Evolutionary conservation across 2,329 filamentous ascomycete species (phyloP).

Genomic region (Pseudogymnoascus sp.): DNA sequence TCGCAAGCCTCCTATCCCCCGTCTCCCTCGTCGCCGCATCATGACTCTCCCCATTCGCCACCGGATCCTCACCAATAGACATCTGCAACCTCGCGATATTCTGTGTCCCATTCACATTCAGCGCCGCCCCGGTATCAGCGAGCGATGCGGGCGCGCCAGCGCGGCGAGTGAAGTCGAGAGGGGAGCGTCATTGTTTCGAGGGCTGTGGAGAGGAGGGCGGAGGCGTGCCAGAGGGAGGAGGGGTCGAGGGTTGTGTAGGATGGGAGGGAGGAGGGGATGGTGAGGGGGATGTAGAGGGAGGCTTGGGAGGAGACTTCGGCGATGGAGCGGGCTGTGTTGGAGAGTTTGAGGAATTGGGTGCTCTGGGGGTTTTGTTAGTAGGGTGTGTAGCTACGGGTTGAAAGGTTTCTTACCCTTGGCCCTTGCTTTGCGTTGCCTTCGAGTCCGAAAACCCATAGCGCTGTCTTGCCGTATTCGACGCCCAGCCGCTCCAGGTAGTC

Average conservation of each 20-base stretch:
- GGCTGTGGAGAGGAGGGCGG: slow-evolving; percentile 68
- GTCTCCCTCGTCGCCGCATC: neutral
- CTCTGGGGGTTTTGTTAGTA: slow-evolving; percentile 37
- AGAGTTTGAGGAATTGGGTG: slow-evolving; percentile 56
- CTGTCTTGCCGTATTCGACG: slow-evolving; percentile 86
- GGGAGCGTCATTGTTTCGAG: slow-evolving; percentile 75
- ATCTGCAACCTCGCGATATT: slow-evolving; percentile 70
- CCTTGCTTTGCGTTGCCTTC: slow-evolving; percentile 54
- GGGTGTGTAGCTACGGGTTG: neutral
- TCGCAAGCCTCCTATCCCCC: slow-evolving; percentile 25
- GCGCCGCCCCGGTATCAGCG: slow-evolving; percentile 54
- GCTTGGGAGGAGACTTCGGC: slow-evolving; percentile 62
- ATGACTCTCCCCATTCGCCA: slow-evolving; percentile 19
- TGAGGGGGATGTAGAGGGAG: slow-evolving; percentile 71
- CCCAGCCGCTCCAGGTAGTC: slow-evolving; percentile 70
- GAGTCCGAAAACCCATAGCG: slow-evolving; percentile 80
- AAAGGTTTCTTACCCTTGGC: slow-evolving; percentile 41
- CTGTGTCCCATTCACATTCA: slow-evolving; percentile 74
- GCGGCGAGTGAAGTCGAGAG: slow-evolving; percentile 54
- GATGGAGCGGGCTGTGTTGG: slow-evolving; percentile 69
- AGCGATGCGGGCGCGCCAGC: slow-evolving; percentile 44
- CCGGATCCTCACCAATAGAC: slow-evolving; percentile 32
- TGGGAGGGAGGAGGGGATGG: slow-evolving; percentile 54
- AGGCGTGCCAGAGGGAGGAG: slow-evolving; percentile 69
- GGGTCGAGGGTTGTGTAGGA: slow-evolving; percentile 53